phyloP scores from a whole-genome alignment of 257 asterid species.

The Gardenia jasminoides region DNA sequence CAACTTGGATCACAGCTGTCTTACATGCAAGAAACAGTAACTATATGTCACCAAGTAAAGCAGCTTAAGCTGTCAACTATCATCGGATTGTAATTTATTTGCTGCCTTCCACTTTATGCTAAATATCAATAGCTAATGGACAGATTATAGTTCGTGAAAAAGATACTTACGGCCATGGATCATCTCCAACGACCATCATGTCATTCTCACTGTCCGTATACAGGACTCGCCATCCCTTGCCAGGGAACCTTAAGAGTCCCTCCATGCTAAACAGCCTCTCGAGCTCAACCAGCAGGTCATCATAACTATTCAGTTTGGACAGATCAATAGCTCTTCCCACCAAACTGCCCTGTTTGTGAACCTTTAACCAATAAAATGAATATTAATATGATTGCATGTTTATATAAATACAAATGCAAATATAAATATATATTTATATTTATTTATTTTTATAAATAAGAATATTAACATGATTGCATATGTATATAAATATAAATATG shows the following conservation, averaged over 20 bases:
- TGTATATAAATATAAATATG: too few species aligned
- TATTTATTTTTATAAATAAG: too few species aligned
- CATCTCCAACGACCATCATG: slow-evolving; percentile 98
- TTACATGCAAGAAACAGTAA: not conserved
- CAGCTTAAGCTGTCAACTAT: not conserved
- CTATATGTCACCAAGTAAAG: not conserved
- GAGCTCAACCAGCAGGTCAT: slow-evolving; percentile 63
- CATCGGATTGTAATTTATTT: not conserved
- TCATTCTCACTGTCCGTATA: slow-evolving; percentile 94
- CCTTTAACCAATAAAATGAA: slow-evolving; percentile 40
- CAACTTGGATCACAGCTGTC: not conserved
- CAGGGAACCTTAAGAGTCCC: slow-evolving; percentile 70
- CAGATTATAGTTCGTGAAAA: slow-evolving; percentile 1
- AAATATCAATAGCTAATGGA: not conserved
- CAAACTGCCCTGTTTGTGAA: slow-evolving; percentile 94
- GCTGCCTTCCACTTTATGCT: not conserved
- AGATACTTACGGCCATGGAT: slow-evolving; percentile 91
- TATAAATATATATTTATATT: too few species aligned
- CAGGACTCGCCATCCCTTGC: slow-evolving; percentile 85
- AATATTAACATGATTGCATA: too few species aligned
- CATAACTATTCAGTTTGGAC: slow-evolving; percentile 64
- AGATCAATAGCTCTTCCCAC: slow-evolving; percentile 96
- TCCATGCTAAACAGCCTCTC: slow-evolving; percentile 91
- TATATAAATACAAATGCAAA: too few species aligned
- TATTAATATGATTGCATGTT: slow-evolving; percentile 16